Evolutionary conservation across 2,329 filamentous ascomycete species (phyloP).

Genomic region (Polychaeton citri): DNA sequence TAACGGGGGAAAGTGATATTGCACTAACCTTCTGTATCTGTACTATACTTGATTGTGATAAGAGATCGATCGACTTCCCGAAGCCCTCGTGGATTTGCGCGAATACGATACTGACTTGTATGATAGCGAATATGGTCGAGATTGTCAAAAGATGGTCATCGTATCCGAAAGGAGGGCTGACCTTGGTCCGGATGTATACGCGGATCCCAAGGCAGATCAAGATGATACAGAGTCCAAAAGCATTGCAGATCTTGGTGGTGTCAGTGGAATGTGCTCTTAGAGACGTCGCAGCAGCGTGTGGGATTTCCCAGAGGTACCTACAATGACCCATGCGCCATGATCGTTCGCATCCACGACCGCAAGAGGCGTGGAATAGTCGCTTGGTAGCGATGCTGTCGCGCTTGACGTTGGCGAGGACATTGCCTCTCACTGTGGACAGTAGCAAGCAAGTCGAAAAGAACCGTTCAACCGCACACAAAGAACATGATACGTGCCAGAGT

Average conservation of each 20-base stretch:
- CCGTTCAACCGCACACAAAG: too few species aligned
- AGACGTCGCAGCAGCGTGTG: too few species aligned
- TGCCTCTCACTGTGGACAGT: slow-evolving; percentile 1
- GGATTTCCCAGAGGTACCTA: too few species aligned
- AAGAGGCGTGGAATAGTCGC: slow-evolving; percentile 6
- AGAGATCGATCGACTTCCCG: slow-evolving; percentile 21
- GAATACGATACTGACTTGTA: slow-evolving; percentile 27
- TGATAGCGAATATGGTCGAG: slow-evolving; percentile 22
- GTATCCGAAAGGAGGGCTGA: slow-evolving; percentile 14
- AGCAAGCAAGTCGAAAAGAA: background rate
- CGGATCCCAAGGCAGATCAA: slow-evolving; percentile 27
- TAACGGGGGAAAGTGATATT: background rate
- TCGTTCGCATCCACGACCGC: slow-evolving; percentile 11
- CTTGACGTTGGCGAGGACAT: slow-evolving; percentile 1
- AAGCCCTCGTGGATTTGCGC: slow-evolving; percentile 26
- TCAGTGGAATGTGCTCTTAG: too few species aligned
- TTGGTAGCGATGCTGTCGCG: slow-evolving; percentile 3
- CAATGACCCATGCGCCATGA: slow-evolving; percentile 25
- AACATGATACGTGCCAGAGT: too few species aligned
- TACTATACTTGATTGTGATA: slow-evolving; percentile 8
- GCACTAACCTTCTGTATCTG: slow-evolving; percentile 25
- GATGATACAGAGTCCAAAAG: slow-evolving; percentile 25
- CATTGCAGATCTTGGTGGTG: slow-evolving; percentile 23
- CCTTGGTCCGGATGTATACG: slow-evolving; percentile 24
- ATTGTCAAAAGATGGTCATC: slow-evolving; percentile 24